Evolutionary conservation across 345 rosid species (phyloP).

Genomic region (Eucalyptus marginata): DNA sequence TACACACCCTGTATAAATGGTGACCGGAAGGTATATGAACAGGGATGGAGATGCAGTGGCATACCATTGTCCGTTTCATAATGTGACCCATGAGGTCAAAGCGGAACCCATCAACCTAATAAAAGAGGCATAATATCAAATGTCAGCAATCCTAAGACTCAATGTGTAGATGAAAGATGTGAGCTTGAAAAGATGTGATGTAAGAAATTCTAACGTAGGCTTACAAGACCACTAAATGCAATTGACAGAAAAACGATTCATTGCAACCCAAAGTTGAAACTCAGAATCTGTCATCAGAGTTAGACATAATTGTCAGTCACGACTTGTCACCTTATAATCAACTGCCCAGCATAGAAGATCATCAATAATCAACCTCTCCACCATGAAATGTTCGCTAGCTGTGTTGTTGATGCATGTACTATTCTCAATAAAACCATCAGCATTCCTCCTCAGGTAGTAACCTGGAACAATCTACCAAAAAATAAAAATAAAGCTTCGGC

Average conservation of each 20-base stretch:
- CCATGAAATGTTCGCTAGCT: conserved; percentile 98
- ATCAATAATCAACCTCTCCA: conserved; percentile 71
- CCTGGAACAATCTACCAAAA: conserved; percentile 85
- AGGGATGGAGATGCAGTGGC: background rate
- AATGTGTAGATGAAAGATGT: background rate
- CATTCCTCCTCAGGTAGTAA: conserved; percentile 84
- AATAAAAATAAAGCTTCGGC: background rate
- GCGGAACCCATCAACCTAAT: conserved; percentile 91
- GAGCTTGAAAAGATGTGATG: background rate
- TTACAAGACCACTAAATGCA: background rate
- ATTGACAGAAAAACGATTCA: background rate
- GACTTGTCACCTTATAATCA: conserved; percentile 66
- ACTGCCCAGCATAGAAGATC: conserved; percentile 79
- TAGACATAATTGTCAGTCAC: background rate
- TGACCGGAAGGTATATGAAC: background rate
- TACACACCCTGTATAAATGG: background rate
- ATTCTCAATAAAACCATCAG: conserved; percentile 71
- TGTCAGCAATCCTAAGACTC: background rate
- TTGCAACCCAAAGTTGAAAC: background rate
- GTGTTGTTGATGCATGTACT: conserved; percentile 91
- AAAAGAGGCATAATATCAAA: background rate
- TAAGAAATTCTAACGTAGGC: background rate
- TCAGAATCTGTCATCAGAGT: background rate
- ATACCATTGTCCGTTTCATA: conserved; percentile 86
- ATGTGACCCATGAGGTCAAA: conserved; percentile 98